These are phyloP conservation scores for Penicillium soppii DNA, from an alignment of 495 filamentous ascomycete genomes.

Conservation along the genomic window DNA sequence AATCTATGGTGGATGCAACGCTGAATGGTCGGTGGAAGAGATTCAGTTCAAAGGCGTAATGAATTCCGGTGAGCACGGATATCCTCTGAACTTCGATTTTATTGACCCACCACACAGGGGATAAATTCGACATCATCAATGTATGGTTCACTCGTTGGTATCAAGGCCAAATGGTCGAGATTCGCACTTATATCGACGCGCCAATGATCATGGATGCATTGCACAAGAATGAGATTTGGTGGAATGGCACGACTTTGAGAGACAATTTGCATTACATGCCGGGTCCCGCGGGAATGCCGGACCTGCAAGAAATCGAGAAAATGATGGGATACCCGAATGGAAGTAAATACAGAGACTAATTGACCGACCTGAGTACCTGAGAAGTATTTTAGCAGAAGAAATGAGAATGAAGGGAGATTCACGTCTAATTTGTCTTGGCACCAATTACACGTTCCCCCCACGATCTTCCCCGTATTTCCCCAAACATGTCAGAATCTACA, in stretches of 20 bases:
- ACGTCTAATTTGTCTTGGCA: constrained; percentile 10
- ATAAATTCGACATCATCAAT: constrained; percentile 35
- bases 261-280: constrained; percentile 37
- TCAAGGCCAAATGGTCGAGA: constrained; percentile 35
- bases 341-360: constrained; percentile 23
- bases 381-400: neutral
- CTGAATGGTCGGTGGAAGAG: constrained; percentile 36
- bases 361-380: no score
- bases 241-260: constrained; percentile 30
- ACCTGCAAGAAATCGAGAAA: constrained; percentile 28
- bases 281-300: constrained; percentile 37
- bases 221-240: constrained; percentile 39
- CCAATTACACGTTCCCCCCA: constrained; percentile 1
- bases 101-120: constrained; percentile 17
- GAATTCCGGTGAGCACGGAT: constrained; percentile 31
- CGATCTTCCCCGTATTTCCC: constrained; percentile 8
- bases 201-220: constrained; percentile 29
- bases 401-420: neutral
- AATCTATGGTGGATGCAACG: constrained; percentile 37
- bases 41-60: constrained; percentile 33
- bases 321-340: constrained; percentile 33
- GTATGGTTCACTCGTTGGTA: constrained; percentile 41
- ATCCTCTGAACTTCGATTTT: neutral
- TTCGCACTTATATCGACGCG: constrained; percentile 36
- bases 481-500: constrained; percentile 31